Conservation (phyloP, 345 rosid genomes). For the Laguncularia racemosa region DNA sequence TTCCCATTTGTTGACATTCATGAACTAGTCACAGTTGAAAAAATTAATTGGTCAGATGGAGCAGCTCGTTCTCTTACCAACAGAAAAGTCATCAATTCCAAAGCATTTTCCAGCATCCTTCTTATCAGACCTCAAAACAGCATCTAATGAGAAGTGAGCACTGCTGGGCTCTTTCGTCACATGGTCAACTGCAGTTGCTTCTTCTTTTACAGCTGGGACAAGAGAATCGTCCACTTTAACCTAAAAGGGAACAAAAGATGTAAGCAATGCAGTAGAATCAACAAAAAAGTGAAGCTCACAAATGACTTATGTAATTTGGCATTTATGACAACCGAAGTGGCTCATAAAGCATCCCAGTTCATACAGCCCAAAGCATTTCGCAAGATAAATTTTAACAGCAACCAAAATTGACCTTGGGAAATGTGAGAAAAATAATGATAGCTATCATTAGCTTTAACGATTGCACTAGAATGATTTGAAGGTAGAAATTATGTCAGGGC, state of each 20-base stretch:
- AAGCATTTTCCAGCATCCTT: slow-evolving; percentile 39
- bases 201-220: slow-evolving; percentile 32
- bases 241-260: slow-evolving; percentile 9
- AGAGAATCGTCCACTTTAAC: slow-evolving; percentile 40
- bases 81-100: slow-evolving; percentile 38
- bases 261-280: background rate
- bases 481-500: too few relatives aligned
- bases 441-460: too few relatives aligned
- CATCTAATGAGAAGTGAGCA: slow-evolving; percentile 42
- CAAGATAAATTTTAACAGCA: too few relatives aligned
- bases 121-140: slow-evolving; percentile 36
- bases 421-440: too few relatives aligned
- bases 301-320: too few relatives aligned
- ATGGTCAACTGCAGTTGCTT: slow-evolving; percentile 34
- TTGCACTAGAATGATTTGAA: too few relatives aligned
- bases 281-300: background rate
- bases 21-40: background rate
- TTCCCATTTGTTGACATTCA: background rate
- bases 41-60: background rate
- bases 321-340: background rate
- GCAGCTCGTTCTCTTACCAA: slow-evolving; percentile 27
- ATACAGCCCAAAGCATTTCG: too few relatives aligned
- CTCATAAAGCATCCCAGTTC: background rate
- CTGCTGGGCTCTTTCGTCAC: slow-evolving; percentile 40
- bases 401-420: too few relatives aligned